Base-by-base conservation (phyloP, 768 basidiomycete species). In the Trametes punicea region DNA sequence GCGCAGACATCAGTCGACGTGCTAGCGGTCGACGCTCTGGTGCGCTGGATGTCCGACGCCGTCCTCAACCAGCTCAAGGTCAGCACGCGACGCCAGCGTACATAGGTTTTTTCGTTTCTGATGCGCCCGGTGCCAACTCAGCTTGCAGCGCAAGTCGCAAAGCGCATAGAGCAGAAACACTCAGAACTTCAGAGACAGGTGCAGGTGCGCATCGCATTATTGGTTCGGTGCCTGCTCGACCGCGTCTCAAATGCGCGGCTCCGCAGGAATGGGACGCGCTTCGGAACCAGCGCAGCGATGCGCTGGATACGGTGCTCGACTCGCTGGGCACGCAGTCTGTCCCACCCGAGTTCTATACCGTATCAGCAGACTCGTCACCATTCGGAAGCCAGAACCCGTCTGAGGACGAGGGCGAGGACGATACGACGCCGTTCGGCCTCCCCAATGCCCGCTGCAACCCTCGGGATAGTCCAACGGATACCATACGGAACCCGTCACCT, bases 41-140 rank as follows among this genome's bases (percentile, higher is more conserved):
- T 91, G 7, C 77, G 80, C 49, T 93, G 89, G 90, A 77, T 89
- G 49, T 81, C 79, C 27, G 81, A 86, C 27, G 87, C 86, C 15
- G 83, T 91, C 21, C 67, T 83, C 15, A 87, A 90, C 61, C 91
- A 92, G 65, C 77, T 93, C 42, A 84, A 84, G 77, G 91, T 87
- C 56, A 36, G 74, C 56, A n/a, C 27, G 30, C 36, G 21, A 47
- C 30, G 23, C 20, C 46, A 10, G 25, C 48, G 16, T 31, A 26
- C 20, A 29, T n/a, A 25, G n/a, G 40, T 36, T 15, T 30, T 23
- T 20, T 9, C 18, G 21, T 4, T 23, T n/a, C 20, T 25, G 16
- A 25, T 16, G 50, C 16, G 34, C 13, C 8, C 10, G 15, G 15
- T n/a, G 34, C 15, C 34, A n/a, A 41, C 34, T 1, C 65, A 91